phyloP scores from a whole-genome alignment of 2,329 filamentous ascomycete species.

The Xylariaceae sp. region DNA sequence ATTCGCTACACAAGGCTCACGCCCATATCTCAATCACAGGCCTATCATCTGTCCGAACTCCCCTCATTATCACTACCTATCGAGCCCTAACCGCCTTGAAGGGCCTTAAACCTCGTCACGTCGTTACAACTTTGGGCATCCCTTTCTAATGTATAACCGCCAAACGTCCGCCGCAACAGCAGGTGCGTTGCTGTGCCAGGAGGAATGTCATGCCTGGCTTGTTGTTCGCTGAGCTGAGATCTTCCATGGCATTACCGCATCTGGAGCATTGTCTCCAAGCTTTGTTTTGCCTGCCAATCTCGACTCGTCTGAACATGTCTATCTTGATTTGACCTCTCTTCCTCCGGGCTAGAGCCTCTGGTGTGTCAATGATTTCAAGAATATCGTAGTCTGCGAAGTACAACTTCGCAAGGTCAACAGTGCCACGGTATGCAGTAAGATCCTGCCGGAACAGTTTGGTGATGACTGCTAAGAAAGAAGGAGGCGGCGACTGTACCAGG shows the following conservation, averaged over 20 bases:
- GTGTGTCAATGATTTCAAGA: constrained; percentile 59
- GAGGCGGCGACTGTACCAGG: constrained; percentile 42
- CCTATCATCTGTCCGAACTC: neutral
- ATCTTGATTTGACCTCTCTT: constrained; percentile 39
- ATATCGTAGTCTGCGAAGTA: constrained; percentile 69
- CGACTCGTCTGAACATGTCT: constrained; percentile 55
- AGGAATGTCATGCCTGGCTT: constrained; percentile 50
- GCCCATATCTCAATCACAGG: neutral
- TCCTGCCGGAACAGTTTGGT: constrained; percentile 58
- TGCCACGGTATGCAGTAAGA: constrained; percentile 51
- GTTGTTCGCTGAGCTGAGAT: constrained; percentile 38
- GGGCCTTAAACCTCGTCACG: neutral
- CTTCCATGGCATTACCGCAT: constrained; percentile 62
- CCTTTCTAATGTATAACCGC: constrained; percentile 35
- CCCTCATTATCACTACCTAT: neutral
- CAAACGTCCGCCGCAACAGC: constrained; percentile 52
- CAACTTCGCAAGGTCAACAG: constrained; percentile 60
- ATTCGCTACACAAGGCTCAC: neutral
- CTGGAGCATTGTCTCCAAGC: constrained; percentile 49
- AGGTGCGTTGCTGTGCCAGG: constrained; percentile 50
- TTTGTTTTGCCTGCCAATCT: constrained; percentile 43
- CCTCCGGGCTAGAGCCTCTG: constrained; percentile 40
- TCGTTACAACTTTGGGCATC: neutral
- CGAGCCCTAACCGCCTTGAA: neutral
- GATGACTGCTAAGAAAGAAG: constrained; percentile 51